Percentiles rank a stretch among this genome's conserved stretches.
phyloP scores from a whole-genome alignment of 2,329 filamentous ascomycete genomes.

The Neurospora crassa region DNA sequence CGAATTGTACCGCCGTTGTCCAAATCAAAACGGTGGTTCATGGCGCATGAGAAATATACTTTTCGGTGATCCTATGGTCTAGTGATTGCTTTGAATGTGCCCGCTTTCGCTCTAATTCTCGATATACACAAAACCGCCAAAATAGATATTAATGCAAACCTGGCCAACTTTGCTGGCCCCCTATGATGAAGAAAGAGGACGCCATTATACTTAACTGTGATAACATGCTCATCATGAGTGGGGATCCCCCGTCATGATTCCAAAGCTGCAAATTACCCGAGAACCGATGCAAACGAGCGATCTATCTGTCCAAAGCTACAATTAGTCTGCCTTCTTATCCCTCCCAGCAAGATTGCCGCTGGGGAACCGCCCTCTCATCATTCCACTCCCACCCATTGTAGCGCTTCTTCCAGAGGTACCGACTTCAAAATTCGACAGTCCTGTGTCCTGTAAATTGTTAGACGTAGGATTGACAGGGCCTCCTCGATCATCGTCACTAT shows the following conservation, averaged over 20 bases:
- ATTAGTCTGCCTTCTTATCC: conserved; percentile 35
- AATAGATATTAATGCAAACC: background rate
- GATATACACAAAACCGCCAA: background rate
- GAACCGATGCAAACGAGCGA: background rate
- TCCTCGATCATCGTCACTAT: conserved; percentile 17
- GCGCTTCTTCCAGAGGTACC: conserved; percentile 30
- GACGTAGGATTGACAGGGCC: background rate
- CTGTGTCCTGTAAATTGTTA: conserved; percentile 4
- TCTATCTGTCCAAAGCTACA: background rate
- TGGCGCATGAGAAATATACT: background rate
- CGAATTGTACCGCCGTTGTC: background rate
- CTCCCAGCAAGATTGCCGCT: conserved; percentile 24
- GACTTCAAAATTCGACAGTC: conserved; percentile 11
- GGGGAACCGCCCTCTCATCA: conserved; percentile 25
- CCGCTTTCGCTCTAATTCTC: background rate
- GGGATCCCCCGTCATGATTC: background rate
- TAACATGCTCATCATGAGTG: background rate
- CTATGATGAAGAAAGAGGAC: background rate
- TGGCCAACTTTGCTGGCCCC: background rate
- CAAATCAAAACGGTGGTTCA: background rate
- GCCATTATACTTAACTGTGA: background rate
- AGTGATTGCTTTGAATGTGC: background rate
- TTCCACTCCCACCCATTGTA: conserved; percentile 24
- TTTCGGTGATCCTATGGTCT: background rate
- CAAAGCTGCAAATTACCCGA: background rate